phyloP scores from a whole-genome alignment of 352 stramenopile genomes.

The Phytophthora syringae region DNA sequence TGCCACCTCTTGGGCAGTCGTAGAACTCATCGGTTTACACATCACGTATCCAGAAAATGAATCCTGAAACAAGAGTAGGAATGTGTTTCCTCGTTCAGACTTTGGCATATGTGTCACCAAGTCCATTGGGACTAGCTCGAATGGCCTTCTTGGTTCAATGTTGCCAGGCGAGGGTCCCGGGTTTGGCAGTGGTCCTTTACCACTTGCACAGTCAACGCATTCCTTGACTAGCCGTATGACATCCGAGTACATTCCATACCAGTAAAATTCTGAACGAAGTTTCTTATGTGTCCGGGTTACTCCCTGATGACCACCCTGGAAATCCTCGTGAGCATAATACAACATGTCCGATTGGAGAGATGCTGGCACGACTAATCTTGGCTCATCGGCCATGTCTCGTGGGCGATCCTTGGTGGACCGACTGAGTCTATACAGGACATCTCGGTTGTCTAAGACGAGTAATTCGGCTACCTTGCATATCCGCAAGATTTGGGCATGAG shows the following conservation, averaged over 20 bases:
- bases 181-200: neutral
- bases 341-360: neutral
- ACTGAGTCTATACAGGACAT: neutral
- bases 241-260: neutral
- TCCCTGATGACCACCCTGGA: neutral
- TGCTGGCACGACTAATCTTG: neutral
- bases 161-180: neutral
- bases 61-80: neutral
- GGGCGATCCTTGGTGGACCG: neutral
- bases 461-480: neutral
- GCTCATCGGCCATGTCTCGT: neutral
- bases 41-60: neutral
- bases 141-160: neutral
- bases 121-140: slow-evolving; percentile 1
- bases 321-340: too few relatives aligned
- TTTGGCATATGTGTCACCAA: slow-evolving; percentile 1
- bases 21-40: neutral
- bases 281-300: neutral
- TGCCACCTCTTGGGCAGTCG: too few relatives aligned
- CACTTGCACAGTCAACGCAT: too few relatives aligned
- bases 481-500: neutral
- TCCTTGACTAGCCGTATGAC: neutral
- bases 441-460: neutral
- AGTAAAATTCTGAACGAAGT: neutral
- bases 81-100: neutral